phyloP scores from a whole-genome alignment of 306 rosid species.

The Acacia acuminata region DNA sequence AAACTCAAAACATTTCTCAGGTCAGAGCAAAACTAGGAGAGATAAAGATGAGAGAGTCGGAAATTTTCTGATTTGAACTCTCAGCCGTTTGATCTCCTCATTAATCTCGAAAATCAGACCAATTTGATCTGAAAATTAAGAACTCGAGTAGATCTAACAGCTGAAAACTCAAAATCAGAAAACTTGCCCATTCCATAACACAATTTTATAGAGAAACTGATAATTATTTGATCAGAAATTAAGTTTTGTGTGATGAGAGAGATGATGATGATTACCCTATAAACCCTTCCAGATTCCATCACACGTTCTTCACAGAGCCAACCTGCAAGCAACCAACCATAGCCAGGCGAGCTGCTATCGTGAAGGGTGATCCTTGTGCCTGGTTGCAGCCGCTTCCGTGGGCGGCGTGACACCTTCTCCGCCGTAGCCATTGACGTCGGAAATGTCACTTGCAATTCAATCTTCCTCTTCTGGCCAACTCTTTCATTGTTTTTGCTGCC shows the following conservation, averaged over 20 bases:
- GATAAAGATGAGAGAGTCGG: not conserved
- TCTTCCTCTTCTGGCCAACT: not conserved
- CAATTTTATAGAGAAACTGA: no score
- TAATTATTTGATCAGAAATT: no score
- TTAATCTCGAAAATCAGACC: not conserved
- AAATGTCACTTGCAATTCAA: not conserved
- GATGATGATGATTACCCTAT: constrained; percentile 16
- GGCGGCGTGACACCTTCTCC: not conserved
- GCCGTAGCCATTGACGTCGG: not conserved
- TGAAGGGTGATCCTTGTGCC: not conserved
- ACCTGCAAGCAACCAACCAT: constrained; percentile 18
- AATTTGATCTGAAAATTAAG: not conserved
- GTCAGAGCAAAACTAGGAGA: not conserved
- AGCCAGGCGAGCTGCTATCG: not conserved
- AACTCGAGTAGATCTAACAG: not conserved
- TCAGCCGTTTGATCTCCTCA: not conserved
- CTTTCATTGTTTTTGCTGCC: not conserved
- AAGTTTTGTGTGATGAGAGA: not conserved
- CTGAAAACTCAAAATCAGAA: not conserved
- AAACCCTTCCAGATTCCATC: constrained; percentile 22
- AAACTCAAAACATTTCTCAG: not conserved
- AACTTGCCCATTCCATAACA: no score
- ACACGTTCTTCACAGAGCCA: constrained; percentile 24
- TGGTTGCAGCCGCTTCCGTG: not conserved
- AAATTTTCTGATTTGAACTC: not conserved